Evolutionary conservation across 1,284 basidiomycete species (phyloP), one percentile per base, ranked within the genome.

Genomic region (Cryptococcus sp.): DNA sequence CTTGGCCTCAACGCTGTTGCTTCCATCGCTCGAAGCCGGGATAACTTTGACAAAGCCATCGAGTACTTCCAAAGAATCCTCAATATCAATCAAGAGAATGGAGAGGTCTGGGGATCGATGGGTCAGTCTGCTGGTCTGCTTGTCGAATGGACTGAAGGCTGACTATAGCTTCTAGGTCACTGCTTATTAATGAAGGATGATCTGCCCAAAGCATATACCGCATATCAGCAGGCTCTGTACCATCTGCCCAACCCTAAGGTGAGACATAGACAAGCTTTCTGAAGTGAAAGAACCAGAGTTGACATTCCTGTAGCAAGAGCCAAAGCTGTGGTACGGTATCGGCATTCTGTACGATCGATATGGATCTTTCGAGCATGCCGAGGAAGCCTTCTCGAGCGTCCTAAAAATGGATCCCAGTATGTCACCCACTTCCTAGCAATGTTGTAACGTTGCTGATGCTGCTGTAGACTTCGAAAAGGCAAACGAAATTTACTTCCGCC

Each of bases 181-280:
- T 98, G 96, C 80, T 95, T 95, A 78, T 85, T 99, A 56, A 99
- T 98, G 94, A 94, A 97, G 77, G 95, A 99, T 74, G 94, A 99
- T 79, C 85, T 99, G 56, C 94, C 96, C 79, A 96, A 95, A 80
- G 96, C 96, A 0, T 99, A 99, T 79, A 89, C 92, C 0, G 94
- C 96, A 6, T 99, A 99, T 79, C 96, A 99, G 79, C 94, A 99
- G 78, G 95, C 95, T 0, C 84, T 99, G 19, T 97, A 96, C 76
- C 85, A 95, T 64, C 85, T 98, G 41, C 92, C 92, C 3, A 95
- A 96, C 70, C 95, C 95, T 34, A 98, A 97, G 82, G 88, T 88
- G 67, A 46, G 76, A 66, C 13, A 5, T 46, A 23, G 19, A 25
- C n/a, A 13, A 38, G 11, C 39, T n/a, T 25, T 44, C 15, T 13